phyloP scores from a whole-genome alignment of 768 basidiomycete species.

The Sporobolomyces roseus region DNA sequence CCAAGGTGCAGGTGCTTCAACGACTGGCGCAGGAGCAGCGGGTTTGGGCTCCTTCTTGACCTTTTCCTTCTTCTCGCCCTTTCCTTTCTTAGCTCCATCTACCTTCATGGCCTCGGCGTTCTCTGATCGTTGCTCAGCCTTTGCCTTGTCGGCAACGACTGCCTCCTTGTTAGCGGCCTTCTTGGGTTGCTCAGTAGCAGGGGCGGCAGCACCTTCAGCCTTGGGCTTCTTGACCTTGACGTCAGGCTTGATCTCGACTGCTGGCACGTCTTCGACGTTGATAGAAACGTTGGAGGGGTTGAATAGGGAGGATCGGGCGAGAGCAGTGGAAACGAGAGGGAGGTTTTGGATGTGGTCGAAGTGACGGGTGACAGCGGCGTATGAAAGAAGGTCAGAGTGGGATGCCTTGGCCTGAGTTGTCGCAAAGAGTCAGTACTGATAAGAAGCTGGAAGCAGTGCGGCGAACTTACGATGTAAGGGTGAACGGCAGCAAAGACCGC shows the following conservation, averaged over 20 bases:
- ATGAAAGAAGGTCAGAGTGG: conserved; percentile 68
- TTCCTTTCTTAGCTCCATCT: conserved; percentile 26
- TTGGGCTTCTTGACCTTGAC: conserved; percentile 62
- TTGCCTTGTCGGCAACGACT: conserved; percentile 24
- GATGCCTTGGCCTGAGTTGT: conserved; percentile 69
- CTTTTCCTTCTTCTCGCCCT: conserved; percentile 52
- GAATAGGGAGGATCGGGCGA: conserved; percentile 49
- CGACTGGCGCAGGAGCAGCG: conserved; percentile 50
- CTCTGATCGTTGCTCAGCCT: conserved; percentile 26
- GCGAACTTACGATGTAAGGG: conserved; percentile 64
- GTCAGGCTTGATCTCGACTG: conserved; percentile 64
- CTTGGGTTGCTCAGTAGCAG: conserved; percentile 49
- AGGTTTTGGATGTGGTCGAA: conserved; percentile 87
- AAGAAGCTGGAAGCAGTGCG: background rate
- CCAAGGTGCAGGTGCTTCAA: conserved; percentile 77
- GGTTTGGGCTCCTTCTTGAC: conserved; percentile 22
- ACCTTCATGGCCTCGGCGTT: conserved; percentile 7
- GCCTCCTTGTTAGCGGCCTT: conserved; percentile 56
- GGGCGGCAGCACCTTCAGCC: conserved; percentile 60
- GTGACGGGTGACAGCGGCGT: conserved; percentile 82
- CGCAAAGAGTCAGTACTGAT: background rate
- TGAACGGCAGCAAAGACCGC: conserved; percentile 86
- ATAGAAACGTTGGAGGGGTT: conserved; percentile 59
- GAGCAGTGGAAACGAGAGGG: conserved; percentile 60
- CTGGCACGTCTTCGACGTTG: conserved; percentile 72